Conservation (phyloP, 2,329 filamentous ascomycete species). For the Cyphellophora attinorum region DNA sequence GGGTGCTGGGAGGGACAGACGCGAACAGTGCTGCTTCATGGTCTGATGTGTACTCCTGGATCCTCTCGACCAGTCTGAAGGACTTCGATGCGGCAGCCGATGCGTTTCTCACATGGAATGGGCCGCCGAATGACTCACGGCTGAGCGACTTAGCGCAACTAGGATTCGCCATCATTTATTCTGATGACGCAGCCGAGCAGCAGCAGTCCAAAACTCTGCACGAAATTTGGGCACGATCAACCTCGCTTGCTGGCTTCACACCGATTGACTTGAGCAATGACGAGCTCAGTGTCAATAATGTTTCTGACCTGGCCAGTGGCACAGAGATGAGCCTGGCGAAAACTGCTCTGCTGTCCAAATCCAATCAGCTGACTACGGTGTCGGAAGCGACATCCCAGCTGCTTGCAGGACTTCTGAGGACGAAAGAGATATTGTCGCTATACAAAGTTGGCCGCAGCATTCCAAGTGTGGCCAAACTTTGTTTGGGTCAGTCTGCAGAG, state of each 20-base stretch:
- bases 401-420: constrained; percentile 30
- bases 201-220: constrained; percentile 1
- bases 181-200: constrained; percentile 29
- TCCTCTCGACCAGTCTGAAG: constrained; percentile 42
- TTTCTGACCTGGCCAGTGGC: constrained; percentile 25
- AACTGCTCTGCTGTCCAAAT: constrained; percentile 27
- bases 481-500: constrained; percentile 41
- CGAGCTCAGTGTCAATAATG: constrained; percentile 8
- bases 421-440: constrained; percentile 28
- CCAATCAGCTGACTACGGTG: constrained; percentile 33
- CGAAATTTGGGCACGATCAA: constrained; percentile 34
- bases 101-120: constrained; percentile 49
- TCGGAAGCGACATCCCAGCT: constrained; percentile 29
- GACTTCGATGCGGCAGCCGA: constrained; percentile 40
- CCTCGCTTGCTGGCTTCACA: constrained; percentile 37
- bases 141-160: constrained; percentile 46
- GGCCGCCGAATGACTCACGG: constrained; percentile 48
- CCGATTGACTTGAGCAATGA: constrained; percentile 5
- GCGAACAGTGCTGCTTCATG: constrained; percentile 33
- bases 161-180: constrained; percentile 50
- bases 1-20: constrained; percentile 48
- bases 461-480: constrained; percentile 35
- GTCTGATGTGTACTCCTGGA: constrained; percentile 51
- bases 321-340: constrained; percentile 31
- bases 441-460: constrained; percentile 29